Percentiles rank a stretch among this genome's conserved stretches.
Conservation (phyloP, 352 stramenopile species). For the Pythium myriotylum region DNA sequence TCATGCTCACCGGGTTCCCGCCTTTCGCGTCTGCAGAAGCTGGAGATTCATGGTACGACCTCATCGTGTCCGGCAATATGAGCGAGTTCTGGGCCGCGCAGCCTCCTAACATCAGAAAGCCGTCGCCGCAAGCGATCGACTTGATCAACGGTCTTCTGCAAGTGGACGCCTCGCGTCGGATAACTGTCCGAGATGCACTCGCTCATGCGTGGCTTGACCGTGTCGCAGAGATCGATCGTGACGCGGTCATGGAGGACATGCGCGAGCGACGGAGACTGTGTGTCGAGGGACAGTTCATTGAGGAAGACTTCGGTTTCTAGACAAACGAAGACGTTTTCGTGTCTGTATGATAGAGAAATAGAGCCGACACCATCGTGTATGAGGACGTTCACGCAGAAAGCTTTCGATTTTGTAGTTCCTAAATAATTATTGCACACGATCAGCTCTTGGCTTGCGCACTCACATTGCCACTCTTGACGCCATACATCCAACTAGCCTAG, state of each 20-base stretch:
- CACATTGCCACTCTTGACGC: neutral
- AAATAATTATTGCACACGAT: constrained; percentile 19
- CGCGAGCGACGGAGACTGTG: constrained; percentile 37
- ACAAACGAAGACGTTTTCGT: neutral
- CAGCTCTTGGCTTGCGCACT: neutral
- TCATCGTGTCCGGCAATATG: constrained; percentile 44
- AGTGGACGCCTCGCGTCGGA: constrained; percentile 51
- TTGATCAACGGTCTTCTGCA: constrained; percentile 66
- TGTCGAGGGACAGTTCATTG: neutral
- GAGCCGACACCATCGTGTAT: too few species aligned
- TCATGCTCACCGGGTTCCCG: constrained; percentile 88
- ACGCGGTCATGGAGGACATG: constrained; percentile 39
- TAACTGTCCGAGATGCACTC: constrained; percentile 48
- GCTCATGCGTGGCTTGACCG: constrained; percentile 58
- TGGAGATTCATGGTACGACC: constrained; percentile 75
- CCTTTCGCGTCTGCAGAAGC: constrained; percentile 73
- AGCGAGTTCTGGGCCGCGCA: constrained; percentile 56
- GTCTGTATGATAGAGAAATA: too few species aligned
- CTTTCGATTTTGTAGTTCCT: constrained; percentile 4
- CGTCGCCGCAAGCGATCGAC: constrained; percentile 55
- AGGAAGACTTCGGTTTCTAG: constrained; percentile 5
- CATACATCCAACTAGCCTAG: constrained; percentile 1
- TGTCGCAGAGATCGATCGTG: constrained; percentile 36
- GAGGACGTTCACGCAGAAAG: neutral
- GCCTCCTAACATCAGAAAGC: constrained; percentile 33